phyloP scores from a whole-genome alignment of 148 eudicot genomes.

The Nepenthes mirabilis region DNA sequence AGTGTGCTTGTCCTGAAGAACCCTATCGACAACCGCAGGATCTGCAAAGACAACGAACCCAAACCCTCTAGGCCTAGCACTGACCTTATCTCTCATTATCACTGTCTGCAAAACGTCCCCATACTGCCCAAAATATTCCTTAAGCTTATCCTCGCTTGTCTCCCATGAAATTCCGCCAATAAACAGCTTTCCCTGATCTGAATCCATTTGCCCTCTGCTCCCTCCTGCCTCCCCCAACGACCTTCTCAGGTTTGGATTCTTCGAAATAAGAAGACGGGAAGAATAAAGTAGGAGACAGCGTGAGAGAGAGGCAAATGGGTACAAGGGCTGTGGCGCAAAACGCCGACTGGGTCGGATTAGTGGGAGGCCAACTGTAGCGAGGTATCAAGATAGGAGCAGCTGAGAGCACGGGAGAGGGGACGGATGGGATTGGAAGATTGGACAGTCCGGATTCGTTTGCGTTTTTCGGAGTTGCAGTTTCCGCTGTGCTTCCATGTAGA shows the following conservation, averaged over 20 bases:
- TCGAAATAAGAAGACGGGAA: background rate
- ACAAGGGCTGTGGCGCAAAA: background rate
- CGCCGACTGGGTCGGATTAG: background rate
- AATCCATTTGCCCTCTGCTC: constrained; percentile 36
- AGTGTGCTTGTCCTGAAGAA: constrained; percentile 64
- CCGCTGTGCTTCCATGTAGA: no score
- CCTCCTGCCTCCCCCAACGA: background rate
- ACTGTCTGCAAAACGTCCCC: constrained; percentile 68
- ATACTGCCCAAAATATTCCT: constrained; percentile 57
- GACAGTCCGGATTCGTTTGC: no score
- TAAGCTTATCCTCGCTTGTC: constrained; percentile 62
- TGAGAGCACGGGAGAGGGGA: no score
- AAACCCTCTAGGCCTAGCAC: constrained; percentile 77
- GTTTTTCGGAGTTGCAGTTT: no score
- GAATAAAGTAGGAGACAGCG: background rate
- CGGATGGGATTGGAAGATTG: no score
- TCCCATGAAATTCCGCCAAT: constrained; percentile 97
- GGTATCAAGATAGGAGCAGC: no score
- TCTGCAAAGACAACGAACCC: constrained; percentile 82
- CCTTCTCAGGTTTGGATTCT: background rate
- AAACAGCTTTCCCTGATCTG: constrained; percentile 87
- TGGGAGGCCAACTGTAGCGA: background rate
- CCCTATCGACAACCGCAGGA: constrained; percentile 62
- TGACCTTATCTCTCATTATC: constrained; percentile 68
- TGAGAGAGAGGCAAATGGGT: background rate